Base-by-base conservation (phyloP, 2,329 filamentous ascomycete genomes). In the Neofusicoccum ribis region DNA sequence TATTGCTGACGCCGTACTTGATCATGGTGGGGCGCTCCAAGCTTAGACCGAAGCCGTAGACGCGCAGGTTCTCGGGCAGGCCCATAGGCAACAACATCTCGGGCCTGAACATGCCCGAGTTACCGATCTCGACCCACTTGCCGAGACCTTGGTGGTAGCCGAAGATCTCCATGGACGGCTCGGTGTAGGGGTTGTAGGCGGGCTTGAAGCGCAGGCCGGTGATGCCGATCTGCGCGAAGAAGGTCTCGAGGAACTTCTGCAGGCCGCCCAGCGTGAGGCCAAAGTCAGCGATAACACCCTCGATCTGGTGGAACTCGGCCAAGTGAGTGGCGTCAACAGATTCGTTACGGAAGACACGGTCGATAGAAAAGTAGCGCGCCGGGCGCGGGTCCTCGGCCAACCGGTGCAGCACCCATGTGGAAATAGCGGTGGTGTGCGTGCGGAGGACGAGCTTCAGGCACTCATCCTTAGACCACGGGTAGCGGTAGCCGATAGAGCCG, bases 151-250 rank as follows among this genome's bases (percentile, higher is more conserved):
- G 87, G 83, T 98, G 95, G 83, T 90, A 98, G 70, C 91, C 92
- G 81, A 98, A 99, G 70, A 99, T 96, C 80, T 99, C 95, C 93
- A 99, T 96, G 76, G 90, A 91, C 36, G 95, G 93, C 81, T 99
- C 95, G 46, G 74, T 76, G 70, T 77, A 77, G 0, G 91, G 92
- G 81, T 97, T 96, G 82, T 96, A 96, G 0, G 95, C 95, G 17
- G 95, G 95, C 84, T 99, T 99, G 88, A 97, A 99, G 74, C 91
- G 90, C 69, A 99, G 86, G 73, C 87, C 83, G 68, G 87, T 84
- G 70, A 99, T 92, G 70, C 95, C 94, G 90, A 98, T 97, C 84
- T 97, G 96, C 68, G 84, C 85, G 80, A 98, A 99, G 88, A 99
- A 98, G 73, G 92, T 89, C 73, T 94, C 90, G 86, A 98, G 93